phyloP scores from a whole-genome alignment of 2,329 filamentous ascomycete species.

The Scedosporium minutisporum region DNA sequence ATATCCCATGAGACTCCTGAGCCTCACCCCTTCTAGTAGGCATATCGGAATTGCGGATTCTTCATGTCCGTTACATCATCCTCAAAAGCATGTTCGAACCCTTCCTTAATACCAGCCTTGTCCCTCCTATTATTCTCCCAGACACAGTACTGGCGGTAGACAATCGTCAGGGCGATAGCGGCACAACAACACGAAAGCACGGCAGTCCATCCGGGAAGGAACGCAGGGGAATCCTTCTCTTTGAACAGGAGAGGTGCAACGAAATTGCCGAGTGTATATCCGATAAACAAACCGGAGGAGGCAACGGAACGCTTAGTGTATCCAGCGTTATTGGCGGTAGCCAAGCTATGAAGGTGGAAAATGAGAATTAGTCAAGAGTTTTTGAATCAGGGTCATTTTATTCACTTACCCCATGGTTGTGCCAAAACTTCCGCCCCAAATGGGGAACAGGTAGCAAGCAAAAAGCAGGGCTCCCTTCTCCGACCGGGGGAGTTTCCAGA shows the following conservation, averaged over 20 bases:
- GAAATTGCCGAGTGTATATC: constrained; percentile 27
- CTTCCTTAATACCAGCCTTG: constrained; percentile 29
- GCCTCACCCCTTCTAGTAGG: constrained; percentile 3
- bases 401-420: constrained; percentile 27
- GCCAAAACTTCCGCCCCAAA: constrained; percentile 33
- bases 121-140: constrained; percentile 35
- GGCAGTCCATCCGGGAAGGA: constrained; percentile 19
- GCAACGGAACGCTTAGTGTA: constrained; percentile 30
- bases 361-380: constrained; percentile 10
- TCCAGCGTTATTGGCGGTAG: constrained; percentile 18
- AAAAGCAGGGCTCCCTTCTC: constrained; percentile 35
- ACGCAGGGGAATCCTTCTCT: constrained; percentile 20
- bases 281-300: constrained; percentile 35
- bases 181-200: constrained; percentile 22
- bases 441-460: constrained; percentile 36
- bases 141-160: constrained; percentile 33
- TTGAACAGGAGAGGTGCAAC: constrained; percentile 30
- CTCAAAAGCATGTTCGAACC: constrained; percentile 41
- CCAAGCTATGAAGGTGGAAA: constrained; percentile 34
- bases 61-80: constrained; percentile 37
- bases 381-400: not conserved
- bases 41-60: constrained; percentile 18
- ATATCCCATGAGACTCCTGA: not conserved
- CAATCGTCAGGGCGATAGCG: constrained; percentile 23
- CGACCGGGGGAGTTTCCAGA: constrained; percentile 14